A percentile compares a stretch with the other conserved stretches of the same genome.
phyloP scores from a whole-genome alignment of 371 early-diverging fungal genomes.

The Mucor circinelloides region DNA sequence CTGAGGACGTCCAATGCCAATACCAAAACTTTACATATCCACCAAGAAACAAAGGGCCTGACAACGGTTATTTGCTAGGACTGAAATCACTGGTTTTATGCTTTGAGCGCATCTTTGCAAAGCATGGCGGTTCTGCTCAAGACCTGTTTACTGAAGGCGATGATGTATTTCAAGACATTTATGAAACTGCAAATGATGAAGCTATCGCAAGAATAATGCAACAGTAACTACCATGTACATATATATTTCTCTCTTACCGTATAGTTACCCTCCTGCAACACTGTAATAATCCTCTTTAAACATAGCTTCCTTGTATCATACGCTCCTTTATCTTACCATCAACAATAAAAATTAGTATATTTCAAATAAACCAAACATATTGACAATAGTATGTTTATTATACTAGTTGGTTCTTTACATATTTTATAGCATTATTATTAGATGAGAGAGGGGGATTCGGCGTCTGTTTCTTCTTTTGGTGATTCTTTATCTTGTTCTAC shows the following conservation, averaged over 20 bases:
- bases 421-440: conserved; percentile 2
- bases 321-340: background rate
- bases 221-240: background rate
- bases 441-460: conserved; percentile 14
- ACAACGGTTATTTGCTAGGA: conserved; percentile 77
- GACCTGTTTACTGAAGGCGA: conserved; percentile 29
- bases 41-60: conserved; percentile 70
- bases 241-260: background rate
- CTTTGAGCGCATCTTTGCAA: conserved; percentile 65
- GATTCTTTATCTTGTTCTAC: background rate
- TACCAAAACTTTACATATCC: conserved; percentile 55
- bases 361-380: too few species aligned
- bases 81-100: conserved; percentile 67
- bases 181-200: conserved; percentile 26
- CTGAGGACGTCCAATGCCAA: conserved; percentile 33
- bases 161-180: conserved; percentile 39
- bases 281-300: background rate
- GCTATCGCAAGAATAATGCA: conserved; percentile 7
- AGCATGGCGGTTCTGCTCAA: conserved; percentile 41
- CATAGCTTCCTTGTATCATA: background rate
- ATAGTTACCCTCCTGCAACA: background rate
- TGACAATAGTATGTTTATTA: background rate
- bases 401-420: background rate
- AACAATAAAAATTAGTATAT: background rate
- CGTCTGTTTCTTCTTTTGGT: conserved; percentile 1